A percentile compares a stretch with the other conserved stretches of the same genome.
Evolutionary conservation across 257 asterid genomes (phyloP).

Genomic region (Gentiana macrophylla): DNA sequence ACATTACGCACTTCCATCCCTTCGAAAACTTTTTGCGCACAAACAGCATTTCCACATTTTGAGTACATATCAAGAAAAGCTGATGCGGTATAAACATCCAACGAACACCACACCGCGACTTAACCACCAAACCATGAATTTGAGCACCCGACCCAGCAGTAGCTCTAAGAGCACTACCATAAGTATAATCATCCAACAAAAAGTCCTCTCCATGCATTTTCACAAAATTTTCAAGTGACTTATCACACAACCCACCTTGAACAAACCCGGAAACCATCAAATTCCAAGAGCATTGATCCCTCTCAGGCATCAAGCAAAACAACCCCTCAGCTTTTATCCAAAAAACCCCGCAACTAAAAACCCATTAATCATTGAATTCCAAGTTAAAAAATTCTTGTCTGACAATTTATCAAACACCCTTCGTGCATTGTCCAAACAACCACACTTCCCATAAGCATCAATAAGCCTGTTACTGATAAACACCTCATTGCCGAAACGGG

Average conservation of each 20-base stretch:
- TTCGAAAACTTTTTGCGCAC: slow-evolving; percentile 8
- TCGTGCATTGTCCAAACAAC: slow-evolving; percentile 10
- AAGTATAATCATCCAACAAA: slow-evolving; percentile 7
- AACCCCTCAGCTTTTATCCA: background rate
- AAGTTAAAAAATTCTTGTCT: slow-evolving; percentile 7
- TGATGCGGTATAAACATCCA: slow-evolving; percentile 5
- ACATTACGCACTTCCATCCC: slow-evolving; percentile 6
- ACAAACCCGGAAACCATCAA: slow-evolving; percentile 9
- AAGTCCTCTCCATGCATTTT: slow-evolving; percentile 7
- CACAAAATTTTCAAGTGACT: slow-evolving; percentile 6
- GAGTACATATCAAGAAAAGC: slow-evolving; percentile 11
- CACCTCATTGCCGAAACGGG: slow-evolving; percentile 2
- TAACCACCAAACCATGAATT: slow-evolving; percentile 1
- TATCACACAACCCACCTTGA: slow-evolving; percentile 1
- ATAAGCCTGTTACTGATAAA: slow-evolving; percentile 9
- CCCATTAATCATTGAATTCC: slow-evolving; percentile 7
- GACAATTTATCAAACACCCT: slow-evolving; percentile 12
- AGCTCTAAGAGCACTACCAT: slow-evolving; percentile 6
- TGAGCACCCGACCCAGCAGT: background rate
- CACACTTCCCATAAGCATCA: slow-evolving; percentile 16
- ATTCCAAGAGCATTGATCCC: slow-evolving; percentile 11
- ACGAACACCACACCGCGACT: slow-evolving; percentile 3
- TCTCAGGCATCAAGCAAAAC: slow-evolving; percentile 3
- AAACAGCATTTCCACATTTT: slow-evolving; percentile 3
- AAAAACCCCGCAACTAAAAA: background rate